A percentile compares a stretch with the other conserved stretches of the same genome.
These are phyloP conservation scores for Agrocybe praecox DNA, from an alignment of 768 basidiomycete species.

Conservation along the genomic window DNA sequence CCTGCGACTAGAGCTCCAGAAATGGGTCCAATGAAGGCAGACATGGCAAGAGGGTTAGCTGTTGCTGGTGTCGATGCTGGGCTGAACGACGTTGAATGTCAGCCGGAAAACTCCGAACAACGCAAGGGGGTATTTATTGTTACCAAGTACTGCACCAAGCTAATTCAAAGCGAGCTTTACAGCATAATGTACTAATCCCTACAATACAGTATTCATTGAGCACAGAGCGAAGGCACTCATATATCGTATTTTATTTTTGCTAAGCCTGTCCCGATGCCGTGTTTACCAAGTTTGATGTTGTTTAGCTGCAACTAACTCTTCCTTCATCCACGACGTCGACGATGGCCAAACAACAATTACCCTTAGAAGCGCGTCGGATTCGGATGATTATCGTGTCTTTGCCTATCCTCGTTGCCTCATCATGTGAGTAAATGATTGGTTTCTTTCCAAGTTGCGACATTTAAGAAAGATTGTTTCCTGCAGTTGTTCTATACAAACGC, in stretches of 20 bases:
- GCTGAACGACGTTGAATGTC: too few species aligned
- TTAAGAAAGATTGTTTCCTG: background rate
- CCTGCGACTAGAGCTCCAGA: constrained; percentile 71
- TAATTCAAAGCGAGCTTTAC: too few species aligned
- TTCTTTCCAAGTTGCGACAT: constrained; percentile 1
- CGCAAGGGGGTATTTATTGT: too few species aligned
- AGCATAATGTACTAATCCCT: too few species aligned
- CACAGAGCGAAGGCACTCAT: too few species aligned
- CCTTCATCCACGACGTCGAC: background rate
- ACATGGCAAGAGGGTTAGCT: constrained; percentile 41
- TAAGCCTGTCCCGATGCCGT: background rate
- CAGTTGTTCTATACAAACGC: constrained; percentile 71
- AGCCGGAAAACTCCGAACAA: too few species aligned
- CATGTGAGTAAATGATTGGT: constrained; percentile 44
- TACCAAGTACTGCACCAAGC: too few species aligned
- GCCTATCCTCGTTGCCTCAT: constrained; percentile 66
- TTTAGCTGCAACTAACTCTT: background rate
- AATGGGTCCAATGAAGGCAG: constrained; percentile 64
- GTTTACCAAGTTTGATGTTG: background rate
- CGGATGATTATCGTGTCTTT: constrained; percentile 61
- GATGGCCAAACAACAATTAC: constrained; percentile 31
- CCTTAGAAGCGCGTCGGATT: constrained; percentile 39
- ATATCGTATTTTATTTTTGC: too few species aligned
- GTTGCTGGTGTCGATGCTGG: background rate
- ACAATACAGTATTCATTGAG: too few species aligned